Percentiles rank a stretch among this genome's conserved stretches.
Conservation (phyloP, 2,329 filamentous ascomycete genomes). For the Pleoardoris graminearum region DNA sequence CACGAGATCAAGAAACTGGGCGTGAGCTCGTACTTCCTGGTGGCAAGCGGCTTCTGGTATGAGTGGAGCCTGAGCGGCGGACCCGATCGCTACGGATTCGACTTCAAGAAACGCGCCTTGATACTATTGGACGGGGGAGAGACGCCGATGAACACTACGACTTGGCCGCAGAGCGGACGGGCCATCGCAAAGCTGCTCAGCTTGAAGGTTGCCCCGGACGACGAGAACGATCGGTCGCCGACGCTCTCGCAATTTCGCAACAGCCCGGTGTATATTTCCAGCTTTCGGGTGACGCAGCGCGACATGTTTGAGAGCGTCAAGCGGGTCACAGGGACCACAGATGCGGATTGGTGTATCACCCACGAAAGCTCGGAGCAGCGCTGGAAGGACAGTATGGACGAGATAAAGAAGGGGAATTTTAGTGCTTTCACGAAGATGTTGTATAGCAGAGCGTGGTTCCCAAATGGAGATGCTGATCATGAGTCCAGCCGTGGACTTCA, state of each 20-base stretch:
- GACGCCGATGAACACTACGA: constrained; percentile 37
- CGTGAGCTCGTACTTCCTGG: constrained; percentile 7
- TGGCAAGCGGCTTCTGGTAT: constrained; percentile 38
- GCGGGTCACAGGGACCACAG: constrained; percentile 38
- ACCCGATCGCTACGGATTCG: constrained; percentile 31
- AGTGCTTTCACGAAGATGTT: constrained; percentile 16
- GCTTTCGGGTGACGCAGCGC: constrained; percentile 42
- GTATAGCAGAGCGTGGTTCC: constrained; percentile 18
- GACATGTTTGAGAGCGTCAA: constrained; percentile 43
- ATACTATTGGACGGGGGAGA: constrained; percentile 16
- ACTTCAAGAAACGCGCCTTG: constrained; percentile 11
- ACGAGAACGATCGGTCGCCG: constrained; percentile 15
- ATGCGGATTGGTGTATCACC: constrained; percentile 43
- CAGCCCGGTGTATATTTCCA: constrained; percentile 40
- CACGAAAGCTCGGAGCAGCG: constrained; percentile 24
- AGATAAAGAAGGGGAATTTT: constrained; percentile 11
- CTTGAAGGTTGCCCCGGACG: constrained; percentile 28
- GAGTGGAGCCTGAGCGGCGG: constrained; percentile 15
- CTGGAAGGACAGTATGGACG: constrained; percentile 10
- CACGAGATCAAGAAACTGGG: constrained; percentile 26
- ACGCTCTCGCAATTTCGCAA: constrained; percentile 32
- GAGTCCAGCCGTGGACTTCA: constrained; percentile 3
- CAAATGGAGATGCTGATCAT: constrained; percentile 11
- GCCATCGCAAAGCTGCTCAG: constrained; percentile 40
- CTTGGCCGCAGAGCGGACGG: constrained; percentile 36